A percentile compares a stretch with the other conserved stretches of the same genome.
phyloP scores from a whole-genome alignment of 805 yeast genomes.

The Cyberlindnera mycetangii region DNA sequence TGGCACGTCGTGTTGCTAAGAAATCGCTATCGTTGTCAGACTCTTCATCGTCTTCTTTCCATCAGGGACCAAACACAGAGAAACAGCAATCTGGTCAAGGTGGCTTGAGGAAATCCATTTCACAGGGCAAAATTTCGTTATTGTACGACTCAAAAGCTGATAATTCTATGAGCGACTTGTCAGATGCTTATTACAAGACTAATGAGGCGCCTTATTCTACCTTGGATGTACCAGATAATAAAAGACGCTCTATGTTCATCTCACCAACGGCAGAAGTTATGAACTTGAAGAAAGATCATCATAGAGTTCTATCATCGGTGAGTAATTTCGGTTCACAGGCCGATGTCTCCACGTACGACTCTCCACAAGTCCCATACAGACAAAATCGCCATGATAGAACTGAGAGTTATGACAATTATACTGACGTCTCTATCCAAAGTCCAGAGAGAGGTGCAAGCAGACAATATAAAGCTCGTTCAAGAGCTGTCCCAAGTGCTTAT shows the following conservation, averaged over 20 bases:
- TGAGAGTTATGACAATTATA: conserved; percentile 17
- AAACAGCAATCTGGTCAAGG: conserved; percentile 9
- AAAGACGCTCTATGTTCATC: conserved; percentile 50
- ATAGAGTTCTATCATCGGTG: conserved; percentile 25
- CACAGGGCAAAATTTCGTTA: conserved; percentile 21
- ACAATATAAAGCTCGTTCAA: conserved; percentile 17
- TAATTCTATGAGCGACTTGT: conserved; percentile 13
- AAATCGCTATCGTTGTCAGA: conserved; percentile 32
- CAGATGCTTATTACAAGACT: conserved; percentile 11
- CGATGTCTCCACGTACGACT: conserved; percentile 1
- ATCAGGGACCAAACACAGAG: conserved; percentile 14
- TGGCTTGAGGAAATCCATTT: conserved; percentile 13
- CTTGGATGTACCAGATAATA: conserved; percentile 25
- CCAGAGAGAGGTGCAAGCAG: conserved; percentile 21
- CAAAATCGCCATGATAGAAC: conserved; percentile 13
- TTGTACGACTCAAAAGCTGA: conserved; percentile 18
- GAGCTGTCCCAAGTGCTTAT: conserved; percentile 45
- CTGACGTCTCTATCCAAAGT: conserved; percentile 15
- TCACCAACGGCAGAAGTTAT: conserved; percentile 80
- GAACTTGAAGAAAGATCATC: conserved; percentile 36
- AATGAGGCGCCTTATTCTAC: conserved; percentile 22
- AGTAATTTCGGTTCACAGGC: conserved; percentile 28
- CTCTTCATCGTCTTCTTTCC: conserved; percentile 20
- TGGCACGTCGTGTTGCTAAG: conserved; percentile 52
- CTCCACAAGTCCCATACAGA: conserved; percentile 3